phyloP scores from a whole-genome alignment of 108 stramenopile genomes.

The Pseudonitzschia multistriata region DNA sequence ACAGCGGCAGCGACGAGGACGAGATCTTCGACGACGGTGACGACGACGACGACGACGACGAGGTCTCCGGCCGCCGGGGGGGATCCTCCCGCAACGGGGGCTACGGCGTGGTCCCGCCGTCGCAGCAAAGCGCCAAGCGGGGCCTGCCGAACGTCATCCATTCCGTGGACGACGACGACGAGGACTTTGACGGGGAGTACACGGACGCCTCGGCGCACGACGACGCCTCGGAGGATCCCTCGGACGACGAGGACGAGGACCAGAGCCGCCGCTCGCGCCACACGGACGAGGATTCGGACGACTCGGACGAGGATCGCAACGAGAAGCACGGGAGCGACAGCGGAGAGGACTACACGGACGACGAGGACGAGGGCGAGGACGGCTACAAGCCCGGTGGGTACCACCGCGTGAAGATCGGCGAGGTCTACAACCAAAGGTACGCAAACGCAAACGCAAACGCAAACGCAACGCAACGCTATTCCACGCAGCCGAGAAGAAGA shows the following conservation, averaged over 20 bases:
- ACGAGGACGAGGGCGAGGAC: constrained; percentile 91
- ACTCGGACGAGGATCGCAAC: constrained; percentile 21
- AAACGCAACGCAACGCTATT: background rate
- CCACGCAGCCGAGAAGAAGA: too few species aligned
- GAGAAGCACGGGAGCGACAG: constrained; percentile 55
- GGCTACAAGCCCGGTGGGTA: constrained; percentile 94
- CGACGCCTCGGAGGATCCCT: constrained; percentile 4
- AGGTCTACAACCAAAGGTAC: constrained; percentile 90
- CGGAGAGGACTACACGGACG: constrained; percentile 91
- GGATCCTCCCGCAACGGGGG: constrained; percentile 17
- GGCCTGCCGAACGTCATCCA: constrained; percentile 26
- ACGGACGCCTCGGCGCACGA: constrained; percentile 24
- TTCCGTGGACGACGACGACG: constrained; percentile 17
- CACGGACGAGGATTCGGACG: constrained; percentile 24
- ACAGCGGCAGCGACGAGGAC: constrained; percentile 39
- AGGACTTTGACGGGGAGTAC: constrained; percentile 27
- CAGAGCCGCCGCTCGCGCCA: constrained; percentile 4
- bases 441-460: constrained; percentile 9
- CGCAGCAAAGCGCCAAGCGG: background rate
- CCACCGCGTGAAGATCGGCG: constrained; percentile 92
- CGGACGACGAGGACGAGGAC: constrained; percentile 29
- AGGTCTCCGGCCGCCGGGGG: background rate
- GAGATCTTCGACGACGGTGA: constrained; percentile 49
- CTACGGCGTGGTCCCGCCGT: constrained; percentile 2
- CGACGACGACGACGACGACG: constrained; percentile 28